These are phyloP conservation scores for Flaveria floridana DNA, from an alignment of 140 eudicot species.

Conservation along the genomic window DNA sequence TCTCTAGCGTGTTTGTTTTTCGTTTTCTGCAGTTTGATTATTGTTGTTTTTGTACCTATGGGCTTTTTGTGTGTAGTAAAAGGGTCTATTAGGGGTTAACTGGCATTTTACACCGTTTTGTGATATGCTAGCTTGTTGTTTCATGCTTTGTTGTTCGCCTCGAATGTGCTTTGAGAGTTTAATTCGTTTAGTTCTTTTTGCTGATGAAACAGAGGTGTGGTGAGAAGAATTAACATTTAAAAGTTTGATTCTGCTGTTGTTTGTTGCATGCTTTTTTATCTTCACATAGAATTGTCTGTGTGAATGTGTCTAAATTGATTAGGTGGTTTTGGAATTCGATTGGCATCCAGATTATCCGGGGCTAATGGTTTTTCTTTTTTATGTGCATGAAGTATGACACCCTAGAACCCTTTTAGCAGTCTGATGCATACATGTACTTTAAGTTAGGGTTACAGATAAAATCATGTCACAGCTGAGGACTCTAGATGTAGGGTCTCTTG, in stretches of 20 bases:
- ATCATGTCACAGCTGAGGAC: not conserved
- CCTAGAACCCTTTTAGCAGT: constrained; percentile 1
- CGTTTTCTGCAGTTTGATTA: not conserved
- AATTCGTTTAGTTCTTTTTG: not conserved
- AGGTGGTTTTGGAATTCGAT: not conserved
- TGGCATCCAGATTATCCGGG: not conserved
- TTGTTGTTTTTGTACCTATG: too few species aligned
- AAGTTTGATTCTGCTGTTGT: constrained; percentile 12
- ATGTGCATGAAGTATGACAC: not conserved
- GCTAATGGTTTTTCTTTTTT: not conserved
- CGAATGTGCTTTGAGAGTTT: not conserved
- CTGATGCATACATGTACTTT: constrained; percentile 9
- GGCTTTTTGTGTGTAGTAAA: not conserved
- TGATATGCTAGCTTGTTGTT: constrained; percentile 2
- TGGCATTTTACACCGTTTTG: not conserved
- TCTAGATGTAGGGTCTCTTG: constrained; percentile 12
- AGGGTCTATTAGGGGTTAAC: not conserved
- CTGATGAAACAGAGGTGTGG: not conserved
- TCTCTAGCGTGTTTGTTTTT: not conserved
- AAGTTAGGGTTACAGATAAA: not conserved
- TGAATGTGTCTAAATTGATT: not conserved
- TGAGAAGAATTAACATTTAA: not conserved
- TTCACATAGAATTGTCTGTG: too few species aligned
- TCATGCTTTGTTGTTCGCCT: not conserved
- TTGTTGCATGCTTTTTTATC: too few species aligned